These are phyloP conservation scores for Avicennia marina DNA, from an alignment of 257 asterid species.

Conservation along the genomic window DNA sequence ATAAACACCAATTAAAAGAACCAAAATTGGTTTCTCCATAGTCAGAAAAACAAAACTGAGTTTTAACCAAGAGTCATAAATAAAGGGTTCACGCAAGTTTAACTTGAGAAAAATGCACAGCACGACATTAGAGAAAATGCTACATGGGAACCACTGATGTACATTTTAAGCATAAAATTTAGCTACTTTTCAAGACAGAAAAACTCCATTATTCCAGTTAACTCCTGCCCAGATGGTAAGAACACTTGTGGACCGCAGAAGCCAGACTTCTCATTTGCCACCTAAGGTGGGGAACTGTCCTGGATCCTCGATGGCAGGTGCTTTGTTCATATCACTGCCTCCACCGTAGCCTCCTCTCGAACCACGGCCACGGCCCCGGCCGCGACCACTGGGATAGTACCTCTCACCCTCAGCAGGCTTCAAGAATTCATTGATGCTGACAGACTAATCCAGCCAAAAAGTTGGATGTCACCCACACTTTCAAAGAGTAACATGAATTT, in stretches of 20 bases:
- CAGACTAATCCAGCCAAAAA: constrained; percentile 40
- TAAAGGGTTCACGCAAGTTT: constrained; percentile 15
- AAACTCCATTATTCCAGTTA: constrained; percentile 31
- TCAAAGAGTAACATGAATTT: neutral
- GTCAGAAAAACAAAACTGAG: constrained; percentile 19
- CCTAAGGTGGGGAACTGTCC: constrained; percentile 82
- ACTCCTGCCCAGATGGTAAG: constrained; percentile 22
- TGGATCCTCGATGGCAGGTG: constrained; percentile 73
- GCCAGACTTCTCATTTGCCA: constrained; percentile 46
- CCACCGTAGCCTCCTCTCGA: constrained; percentile 47
- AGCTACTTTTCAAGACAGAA: constrained; percentile 20
- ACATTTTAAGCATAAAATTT: constrained; percentile 32
- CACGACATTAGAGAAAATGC: constrained; percentile 9
- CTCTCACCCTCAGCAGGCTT: constrained; percentile 87
- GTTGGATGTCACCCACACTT: too few species aligned
- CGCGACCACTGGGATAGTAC: constrained; percentile 53
- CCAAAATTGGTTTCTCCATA: constrained; percentile 6
- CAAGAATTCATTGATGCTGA: constrained; percentile 86
- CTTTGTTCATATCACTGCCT: constrained; percentile 36
- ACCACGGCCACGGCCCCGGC: constrained; percentile 75
- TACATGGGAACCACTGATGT: constrained; percentile 20
- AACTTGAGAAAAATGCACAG: constrained; percentile 2
- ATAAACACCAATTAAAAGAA: neutral
- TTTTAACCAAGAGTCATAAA: constrained; percentile 13
- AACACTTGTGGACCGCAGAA: constrained; percentile 20